These are phyloP conservation scores for Alternaria dauci DNA, from an alignment of 2,329 filamentous ascomycete species.

Conservation along the genomic window DNA sequence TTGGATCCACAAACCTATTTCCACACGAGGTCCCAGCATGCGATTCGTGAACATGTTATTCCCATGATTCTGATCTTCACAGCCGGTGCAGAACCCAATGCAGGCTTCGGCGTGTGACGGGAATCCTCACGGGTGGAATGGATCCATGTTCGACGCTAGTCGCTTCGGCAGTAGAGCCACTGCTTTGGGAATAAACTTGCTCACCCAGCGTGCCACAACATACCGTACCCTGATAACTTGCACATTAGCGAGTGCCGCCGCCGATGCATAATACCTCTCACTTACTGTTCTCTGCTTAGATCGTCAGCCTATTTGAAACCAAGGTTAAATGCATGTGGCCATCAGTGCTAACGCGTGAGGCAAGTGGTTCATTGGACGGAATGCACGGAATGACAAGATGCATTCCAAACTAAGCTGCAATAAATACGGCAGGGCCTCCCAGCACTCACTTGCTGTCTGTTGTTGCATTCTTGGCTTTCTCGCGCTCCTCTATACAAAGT, in stretches of 20 bases:
- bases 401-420: conserved; percentile 25
- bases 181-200: conserved; percentile 45
- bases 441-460: conserved; percentile 1
- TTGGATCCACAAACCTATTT: neutral
- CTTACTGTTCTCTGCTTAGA: conserved; percentile 28
- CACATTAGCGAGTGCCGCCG: conserved; percentile 28
- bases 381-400: conserved; percentile 36
- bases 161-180: conserved; percentile 19
- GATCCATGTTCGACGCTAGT: conserved; percentile 32
- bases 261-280: conserved; percentile 32
- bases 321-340: conserved; percentile 22
- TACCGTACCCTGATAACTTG: conserved; percentile 14
- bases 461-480: conserved; percentile 7
- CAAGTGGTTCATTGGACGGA: conserved; percentile 34
- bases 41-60: conserved; percentile 4
- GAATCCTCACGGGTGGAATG: conserved; percentile 13
- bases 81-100: neutral
- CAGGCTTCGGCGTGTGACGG: conserved; percentile 10
- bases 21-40: neutral
- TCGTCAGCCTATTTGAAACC: conserved; percentile 15
- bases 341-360: conserved; percentile 30
- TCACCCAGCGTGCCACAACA: conserved; percentile 23
- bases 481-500: conserved; percentile 1
- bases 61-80: conserved; percentile 1
- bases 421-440: conserved; percentile 41